These are phyloP conservation scores for Bauhinia variegata DNA, from an alignment of 306 rosid genomes.

Conservation along the genomic window DNA sequence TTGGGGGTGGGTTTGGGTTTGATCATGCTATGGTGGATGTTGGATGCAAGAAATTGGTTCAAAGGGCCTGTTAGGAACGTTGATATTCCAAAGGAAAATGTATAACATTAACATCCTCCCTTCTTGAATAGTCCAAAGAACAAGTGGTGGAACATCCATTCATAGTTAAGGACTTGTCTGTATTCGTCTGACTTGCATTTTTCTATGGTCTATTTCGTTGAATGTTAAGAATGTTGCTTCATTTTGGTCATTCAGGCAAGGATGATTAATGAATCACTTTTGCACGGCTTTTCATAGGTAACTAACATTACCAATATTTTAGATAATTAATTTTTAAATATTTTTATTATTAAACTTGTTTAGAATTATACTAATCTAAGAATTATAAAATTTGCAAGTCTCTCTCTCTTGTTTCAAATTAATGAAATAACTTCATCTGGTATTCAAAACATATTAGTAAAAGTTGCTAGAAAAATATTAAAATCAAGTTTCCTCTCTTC, in stretches of 20 bases:
- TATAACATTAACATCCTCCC: slow-evolving; percentile 21
- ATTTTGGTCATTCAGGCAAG: slow-evolving; percentile 4
- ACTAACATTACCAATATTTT: neutral
- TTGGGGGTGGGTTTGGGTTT: slow-evolving; percentile 60
- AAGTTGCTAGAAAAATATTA: too few relatives aligned
- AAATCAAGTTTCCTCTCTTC: too few relatives aligned
- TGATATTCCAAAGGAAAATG: slow-evolving; percentile 59
- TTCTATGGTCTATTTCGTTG: slow-evolving; percentile 18
- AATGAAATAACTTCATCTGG: too few relatives aligned
- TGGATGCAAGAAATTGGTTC: slow-evolving; percentile 93
- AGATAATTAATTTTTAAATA: too few relatives aligned
- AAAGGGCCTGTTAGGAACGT: slow-evolving; percentile 83
- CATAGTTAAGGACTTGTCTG: neutral
- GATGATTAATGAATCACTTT: neutral
- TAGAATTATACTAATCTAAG: too few relatives aligned
- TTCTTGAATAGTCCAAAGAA: slow-evolving; percentile 12
- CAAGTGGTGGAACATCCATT: slow-evolving; percentile 23
- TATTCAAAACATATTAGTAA: too few relatives aligned
- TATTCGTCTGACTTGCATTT: slow-evolving; percentile 21
- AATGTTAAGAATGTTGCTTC: neutral
- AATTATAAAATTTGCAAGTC: too few relatives aligned
- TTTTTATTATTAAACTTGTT: too few relatives aligned
- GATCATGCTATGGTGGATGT: slow-evolving; percentile 81
- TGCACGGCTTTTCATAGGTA: neutral
- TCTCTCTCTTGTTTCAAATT: too few relatives aligned